Conservation (phyloP, 352 stramenopile genomes). For the Ochromonadaceae sp. region DNA sequence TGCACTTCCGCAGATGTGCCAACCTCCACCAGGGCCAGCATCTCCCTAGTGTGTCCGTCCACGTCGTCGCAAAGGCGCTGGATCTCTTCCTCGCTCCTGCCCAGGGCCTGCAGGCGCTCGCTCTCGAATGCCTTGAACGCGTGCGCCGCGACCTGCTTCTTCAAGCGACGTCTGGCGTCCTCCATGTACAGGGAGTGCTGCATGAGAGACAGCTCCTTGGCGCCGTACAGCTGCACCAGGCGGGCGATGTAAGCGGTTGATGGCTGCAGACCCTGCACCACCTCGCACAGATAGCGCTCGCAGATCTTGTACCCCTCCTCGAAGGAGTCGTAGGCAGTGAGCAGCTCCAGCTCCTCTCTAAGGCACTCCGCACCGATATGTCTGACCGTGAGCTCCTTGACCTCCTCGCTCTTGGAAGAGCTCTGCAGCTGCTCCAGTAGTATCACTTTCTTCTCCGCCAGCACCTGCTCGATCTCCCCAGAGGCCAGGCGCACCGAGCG, state of each 20-base stretch:
- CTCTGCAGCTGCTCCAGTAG: not conserved
- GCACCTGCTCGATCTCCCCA: not conserved
- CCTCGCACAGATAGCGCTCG: not conserved
- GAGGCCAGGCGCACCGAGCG: not conserved
- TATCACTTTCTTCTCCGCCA: not conserved
- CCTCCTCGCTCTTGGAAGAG: not conserved
- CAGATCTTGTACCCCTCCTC: not conserved
- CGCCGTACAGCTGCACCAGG: too few relatives aligned
- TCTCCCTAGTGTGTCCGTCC: too few relatives aligned
- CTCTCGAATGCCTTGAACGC: not conserved
- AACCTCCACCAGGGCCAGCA: too few relatives aligned
- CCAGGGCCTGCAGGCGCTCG: not conserved
- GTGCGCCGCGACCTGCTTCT: too few relatives aligned
- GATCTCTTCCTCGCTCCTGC: not conserved
- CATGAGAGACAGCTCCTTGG: too few relatives aligned
- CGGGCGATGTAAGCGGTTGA: too few relatives aligned
- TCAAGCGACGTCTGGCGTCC: too few relatives aligned
- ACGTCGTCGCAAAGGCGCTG: not conserved
- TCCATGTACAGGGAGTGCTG: too few relatives aligned
- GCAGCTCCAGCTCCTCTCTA: not conserved
- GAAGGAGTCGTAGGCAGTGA: not conserved
- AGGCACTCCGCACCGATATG: not conserved
- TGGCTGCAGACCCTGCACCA: too few relatives aligned
- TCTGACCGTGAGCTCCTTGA: not conserved
- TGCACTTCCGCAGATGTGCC: too few relatives aligned